These are phyloP conservation scores for Anisodus acutangulus DNA, from an alignment of 257 asterid species.

Conservation along the genomic window DNA sequence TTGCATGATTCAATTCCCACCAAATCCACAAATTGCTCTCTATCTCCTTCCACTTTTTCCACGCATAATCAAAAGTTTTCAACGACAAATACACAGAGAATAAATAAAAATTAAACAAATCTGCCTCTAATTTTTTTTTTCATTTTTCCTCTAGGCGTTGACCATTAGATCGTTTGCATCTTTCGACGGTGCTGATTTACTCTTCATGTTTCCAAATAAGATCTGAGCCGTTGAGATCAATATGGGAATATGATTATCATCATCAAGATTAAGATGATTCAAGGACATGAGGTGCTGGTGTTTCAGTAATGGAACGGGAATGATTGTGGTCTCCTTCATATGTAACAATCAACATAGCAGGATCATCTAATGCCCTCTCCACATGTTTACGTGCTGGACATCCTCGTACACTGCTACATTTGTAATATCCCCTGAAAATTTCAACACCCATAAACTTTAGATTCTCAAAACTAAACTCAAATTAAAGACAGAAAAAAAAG, in stretches of 20 bases:
- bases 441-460: neutral
- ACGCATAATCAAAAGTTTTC: slow-evolving; percentile 45
- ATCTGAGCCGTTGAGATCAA: slow-evolving; percentile 38
- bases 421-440: slow-evolving; percentile 70
- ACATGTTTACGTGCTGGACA: slow-evolving; percentile 79
- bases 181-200: slow-evolving; percentile 37
- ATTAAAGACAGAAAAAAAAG: neutral
- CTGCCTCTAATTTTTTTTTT: slow-evolving; percentile 36
- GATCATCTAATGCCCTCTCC: slow-evolving; percentile 69
- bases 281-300: slow-evolving; percentile 54
- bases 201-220: slow-evolving; percentile 12
- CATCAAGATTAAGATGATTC: slow-evolving; percentile 56
- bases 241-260: slow-evolving; percentile 10
- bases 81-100: slow-evolving; percentile 38
- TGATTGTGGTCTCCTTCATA: slow-evolving; percentile 77
- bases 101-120: slow-evolving; percentile 37
- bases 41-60: slow-evolving; percentile 31
- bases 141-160: slow-evolving; percentile 42
- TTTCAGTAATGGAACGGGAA: slow-evolving; percentile 46
- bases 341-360: slow-evolving; percentile 65
- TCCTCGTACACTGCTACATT: slow-evolving; percentile 70
- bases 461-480: neutral
- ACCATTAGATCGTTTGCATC: slow-evolving; percentile 32
- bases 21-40: slow-evolving; percentile 52
- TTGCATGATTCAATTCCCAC: slow-evolving; percentile 60